Percentiles rank a stretch among this genome's conserved stretches.
phyloP scores from a whole-genome alignment of 164 flowering plant genomes.

The Nymphaea colorata region DNA sequence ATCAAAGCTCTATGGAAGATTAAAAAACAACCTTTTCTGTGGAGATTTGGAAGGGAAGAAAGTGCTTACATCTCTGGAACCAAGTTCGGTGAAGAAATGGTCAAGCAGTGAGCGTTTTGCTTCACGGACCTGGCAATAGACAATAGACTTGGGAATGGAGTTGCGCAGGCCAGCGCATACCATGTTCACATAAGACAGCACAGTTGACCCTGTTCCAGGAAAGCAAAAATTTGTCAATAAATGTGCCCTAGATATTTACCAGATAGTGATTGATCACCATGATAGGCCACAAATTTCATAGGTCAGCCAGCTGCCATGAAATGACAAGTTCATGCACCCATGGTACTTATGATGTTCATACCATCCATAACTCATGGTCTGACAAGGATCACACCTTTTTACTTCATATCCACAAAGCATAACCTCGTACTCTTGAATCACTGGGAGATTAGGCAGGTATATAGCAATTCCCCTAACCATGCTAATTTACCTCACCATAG shows the following conservation, averaged over 20 bases:
- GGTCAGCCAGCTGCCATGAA: neutral
- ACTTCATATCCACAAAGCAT: no score
- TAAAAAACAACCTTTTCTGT: neutral
- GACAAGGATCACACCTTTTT: no score
- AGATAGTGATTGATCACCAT: neutral
- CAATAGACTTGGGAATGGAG: constrained; percentile 87
- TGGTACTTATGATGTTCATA: no score
- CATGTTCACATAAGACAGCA: constrained; percentile 79
- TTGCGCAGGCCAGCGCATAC: constrained; percentile 62
- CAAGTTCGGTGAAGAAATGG: constrained; percentile 73
- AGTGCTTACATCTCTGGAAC: constrained; percentile 54
- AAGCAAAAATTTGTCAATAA: neutral
- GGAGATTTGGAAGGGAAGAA: neutral
- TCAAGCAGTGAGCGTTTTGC: constrained; percentile 88
- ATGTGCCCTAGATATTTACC: neutral
- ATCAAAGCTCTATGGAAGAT: no score
- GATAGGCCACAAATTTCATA: neutral
- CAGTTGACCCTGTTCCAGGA: constrained; percentile 51
- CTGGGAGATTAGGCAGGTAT: no score
- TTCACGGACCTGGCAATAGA: constrained; percentile 68
- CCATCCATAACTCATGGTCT: no score
- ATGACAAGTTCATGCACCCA: neutral
- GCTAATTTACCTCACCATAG: no score
- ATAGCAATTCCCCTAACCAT: no score
- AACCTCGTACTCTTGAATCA: no score